These are phyloP conservation scores for Ceratobasidium sp. DNA, from an alignment of 1,284 basidiomycete genomes.

Conservation along the genomic window DNA sequence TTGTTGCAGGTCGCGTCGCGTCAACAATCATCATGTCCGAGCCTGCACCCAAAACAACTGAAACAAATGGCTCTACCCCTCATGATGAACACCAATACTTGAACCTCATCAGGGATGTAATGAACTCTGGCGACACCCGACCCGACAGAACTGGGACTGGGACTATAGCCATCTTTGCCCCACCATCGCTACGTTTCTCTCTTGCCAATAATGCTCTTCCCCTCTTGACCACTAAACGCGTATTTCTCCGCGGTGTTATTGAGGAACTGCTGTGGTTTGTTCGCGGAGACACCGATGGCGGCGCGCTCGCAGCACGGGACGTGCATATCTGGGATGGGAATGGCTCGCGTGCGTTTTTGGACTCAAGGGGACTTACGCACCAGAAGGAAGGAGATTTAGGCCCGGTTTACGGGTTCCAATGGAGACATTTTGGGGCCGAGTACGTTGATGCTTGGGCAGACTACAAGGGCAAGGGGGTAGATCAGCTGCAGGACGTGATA, in stretches of 20 bases:
- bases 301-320: constrained; percentile 79
- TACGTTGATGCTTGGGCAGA: constrained; percentile 85
- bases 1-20: constrained; percentile 7
- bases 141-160: constrained; percentile 94
- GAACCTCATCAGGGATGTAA: constrained; percentile 77
- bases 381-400: constrained; percentile 93
- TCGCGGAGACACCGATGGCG: constrained; percentile 85
- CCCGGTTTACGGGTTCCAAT: constrained; percentile 98
- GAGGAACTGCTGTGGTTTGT: constrained; percentile 98
- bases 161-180: constrained; percentile 89
- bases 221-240: constrained; percentile 94
- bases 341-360: constrained; percentile 87
- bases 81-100: constrained; percentile 90
- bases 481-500: constrained; percentile 91
- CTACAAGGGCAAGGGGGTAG: constrained; percentile 91
- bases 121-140: constrained; percentile 77
- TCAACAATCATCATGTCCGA: constrained; percentile 26
- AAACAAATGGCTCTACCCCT: constrained; percentile 26
- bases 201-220: constrained; percentile 79
- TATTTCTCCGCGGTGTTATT: constrained; percentile 89
- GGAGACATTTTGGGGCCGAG: constrained; percentile 95
- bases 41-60: background rate
- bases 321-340: constrained; percentile 99
- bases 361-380: constrained; percentile 82
- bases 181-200: constrained; percentile 87